Evolutionary conservation across 2,329 filamentous ascomycete species (phyloP), one percentile per base, ranked within the genome.

Genomic region (Rhynchosporium secalis): DNA sequence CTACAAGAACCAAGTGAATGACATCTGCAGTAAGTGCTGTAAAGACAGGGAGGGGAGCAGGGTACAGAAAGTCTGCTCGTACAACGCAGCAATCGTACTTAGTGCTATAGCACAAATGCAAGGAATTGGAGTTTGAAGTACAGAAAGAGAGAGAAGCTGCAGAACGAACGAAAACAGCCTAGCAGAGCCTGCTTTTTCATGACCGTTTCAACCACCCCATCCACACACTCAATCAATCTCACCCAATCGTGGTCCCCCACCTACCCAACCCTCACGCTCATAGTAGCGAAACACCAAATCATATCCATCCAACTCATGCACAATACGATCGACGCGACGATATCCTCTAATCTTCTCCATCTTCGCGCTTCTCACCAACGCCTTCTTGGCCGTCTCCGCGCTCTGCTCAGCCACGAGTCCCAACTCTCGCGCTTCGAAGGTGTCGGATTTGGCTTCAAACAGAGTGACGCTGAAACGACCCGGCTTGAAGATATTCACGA

Each of bases 401-500:
- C 65, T 61, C 31, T 63, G 62, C 38, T 71, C 68, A 31, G 77
- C 78, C 51, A 81, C 78, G 15, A 66, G 54, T 28, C 65, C 66
- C 33, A 69, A 59, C 40, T 69, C 69, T 33, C 61, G 57, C 43
- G 65, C 66, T 33, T 72, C 70, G 2, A 59, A 47, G 3, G 77
- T 73, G 47, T 74, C 75, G 26, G 80, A 78, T 80, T 96, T 96
- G 60, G 92, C 90, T 78, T 99, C 94, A 72, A 99, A 99, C 15
- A 98, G 82, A 0, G 95, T 99, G 62, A 99, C 91, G 72, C 90
- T 96, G 82, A 99, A 99, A 59, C 94, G 90, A n/a, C 94, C 94
- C 0, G 95, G 95, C 75, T 92, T 92, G 85, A 99, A 99, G 73
- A 99, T 99, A 67, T 86, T 83, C 49, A 98, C 92, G 1, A 98